A percentile compares a stretch with the other conserved stretches of the same genome.
Conservation (phyloP, 352 stramenopile species). For the Peronospora farinosa region DNA sequence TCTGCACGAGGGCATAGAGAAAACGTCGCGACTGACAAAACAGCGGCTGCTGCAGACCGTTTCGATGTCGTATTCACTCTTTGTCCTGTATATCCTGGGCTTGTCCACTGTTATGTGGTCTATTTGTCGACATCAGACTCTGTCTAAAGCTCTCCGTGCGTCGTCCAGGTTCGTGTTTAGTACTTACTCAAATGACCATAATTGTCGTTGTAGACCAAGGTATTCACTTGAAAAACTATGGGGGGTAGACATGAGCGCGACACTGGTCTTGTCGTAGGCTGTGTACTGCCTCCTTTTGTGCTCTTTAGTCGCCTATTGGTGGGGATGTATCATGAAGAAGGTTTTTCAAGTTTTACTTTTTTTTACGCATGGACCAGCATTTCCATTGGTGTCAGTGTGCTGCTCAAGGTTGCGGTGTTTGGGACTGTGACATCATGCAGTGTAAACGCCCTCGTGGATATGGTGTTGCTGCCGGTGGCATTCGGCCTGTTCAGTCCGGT, state of each 20-base stretch:
- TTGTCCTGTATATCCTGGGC: constrained; percentile 28
- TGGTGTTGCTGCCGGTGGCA: constrained; percentile 28
- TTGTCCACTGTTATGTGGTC: constrained; percentile 26
- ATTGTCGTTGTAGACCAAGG: neutral
- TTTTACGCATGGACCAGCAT: constrained; percentile 55
- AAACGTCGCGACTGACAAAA: constrained; percentile 14
- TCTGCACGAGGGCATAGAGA: constrained; percentile 3
- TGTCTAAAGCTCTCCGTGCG: constrained; percentile 18
- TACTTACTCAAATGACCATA: constrained; percentile 2
- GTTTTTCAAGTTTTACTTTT: constrained; percentile 34
- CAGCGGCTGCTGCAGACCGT: constrained; percentile 30
- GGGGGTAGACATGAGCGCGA: constrained; percentile 44
- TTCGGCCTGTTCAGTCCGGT: constrained; percentile 26
- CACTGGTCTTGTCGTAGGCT: constrained; percentile 49
- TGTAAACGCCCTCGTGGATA: constrained; percentile 38
- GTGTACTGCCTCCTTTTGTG: constrained; percentile 49
- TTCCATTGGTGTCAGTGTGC: constrained; percentile 38
- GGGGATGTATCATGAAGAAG: constrained; percentile 23
- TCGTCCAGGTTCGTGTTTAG: constrained; percentile 20
- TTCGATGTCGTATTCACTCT: constrained; percentile 24
- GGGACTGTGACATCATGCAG: constrained; percentile 30
- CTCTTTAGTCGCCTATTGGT: constrained; percentile 49
- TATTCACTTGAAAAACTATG: neutral
- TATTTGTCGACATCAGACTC: constrained; percentile 10
- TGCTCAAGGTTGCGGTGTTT: constrained; percentile 42